These are phyloP conservation scores for Neoboletus brunneissimus DNA, from an alignment of 768 basidiomycete species.

Conservation along the genomic window DNA sequence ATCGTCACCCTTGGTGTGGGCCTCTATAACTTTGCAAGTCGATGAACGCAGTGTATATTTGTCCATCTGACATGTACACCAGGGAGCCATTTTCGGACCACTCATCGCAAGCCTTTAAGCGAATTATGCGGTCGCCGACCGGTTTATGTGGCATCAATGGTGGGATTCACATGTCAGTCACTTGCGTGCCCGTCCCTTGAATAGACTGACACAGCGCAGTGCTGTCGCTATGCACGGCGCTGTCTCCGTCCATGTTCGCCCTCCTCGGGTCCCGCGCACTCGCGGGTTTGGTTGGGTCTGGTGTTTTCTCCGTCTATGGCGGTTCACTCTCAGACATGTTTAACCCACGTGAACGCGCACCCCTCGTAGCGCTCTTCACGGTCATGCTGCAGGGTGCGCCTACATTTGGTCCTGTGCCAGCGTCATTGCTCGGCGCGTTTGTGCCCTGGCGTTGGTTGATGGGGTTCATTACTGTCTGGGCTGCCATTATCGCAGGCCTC, in stretches of 20 bases:
- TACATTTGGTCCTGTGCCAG: constrained; percentile 28
- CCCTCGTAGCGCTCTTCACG: constrained; percentile 30
- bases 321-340: constrained; percentile 32
- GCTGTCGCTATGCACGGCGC: constrained; percentile 20
- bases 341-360: constrained; percentile 26
- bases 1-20: constrained; percentile 27
- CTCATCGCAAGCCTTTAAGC: constrained; percentile 26
- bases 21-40: constrained; percentile 28
- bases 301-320: constrained; percentile 30
- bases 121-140: constrained; percentile 27
- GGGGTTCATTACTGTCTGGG: constrained; percentile 26
- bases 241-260: constrained; percentile 22
- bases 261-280: constrained; percentile 21
- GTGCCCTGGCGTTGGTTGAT: constrained; percentile 29
- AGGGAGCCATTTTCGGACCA: constrained; percentile 28
- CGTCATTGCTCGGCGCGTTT: constrained; percentile 20
- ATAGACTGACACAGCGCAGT: constrained; percentile 16
- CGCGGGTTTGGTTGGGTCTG: constrained; percentile 25
- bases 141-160: constrained; percentile 19
- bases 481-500: constrained; percentile 14
- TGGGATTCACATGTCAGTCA: constrained; percentile 23
- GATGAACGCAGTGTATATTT: not conserved
- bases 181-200: not conserved
- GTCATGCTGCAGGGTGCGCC: constrained; percentile 31
- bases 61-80: not conserved